phyloP scores from a whole-genome alignment of 805 yeast species.

The Candida morakotiae region DNA sequence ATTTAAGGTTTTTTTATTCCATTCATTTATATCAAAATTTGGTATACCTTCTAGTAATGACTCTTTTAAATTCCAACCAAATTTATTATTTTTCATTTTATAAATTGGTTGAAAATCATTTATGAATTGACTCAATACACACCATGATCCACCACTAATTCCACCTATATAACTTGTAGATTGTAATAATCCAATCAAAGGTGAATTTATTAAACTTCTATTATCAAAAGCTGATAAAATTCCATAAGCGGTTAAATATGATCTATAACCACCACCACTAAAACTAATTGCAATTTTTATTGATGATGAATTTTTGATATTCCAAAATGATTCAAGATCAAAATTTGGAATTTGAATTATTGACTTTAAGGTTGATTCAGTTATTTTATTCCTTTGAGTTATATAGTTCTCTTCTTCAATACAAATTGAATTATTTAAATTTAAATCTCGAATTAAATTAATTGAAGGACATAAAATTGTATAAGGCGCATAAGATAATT shows the following conservation, averaged over 20 bases:
- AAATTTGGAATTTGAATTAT: conserved; percentile 34
- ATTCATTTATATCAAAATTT: conserved; percentile 36
- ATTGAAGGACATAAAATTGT: conserved; percentile 20
- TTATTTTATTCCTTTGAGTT: conserved; percentile 21
- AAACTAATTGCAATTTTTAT: conserved; percentile 36
- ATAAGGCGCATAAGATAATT: conserved; percentile 23
- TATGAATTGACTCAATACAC: conserved; percentile 44
- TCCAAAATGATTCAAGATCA: conserved; percentile 19
- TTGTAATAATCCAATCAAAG: conserved; percentile 51
- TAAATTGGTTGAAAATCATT: conserved; percentile 27
- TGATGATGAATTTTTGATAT: conserved; percentile 13
- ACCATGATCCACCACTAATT: conserved; percentile 73
- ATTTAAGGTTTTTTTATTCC: neutral
- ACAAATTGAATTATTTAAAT: conserved; percentile 18
- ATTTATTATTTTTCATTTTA: conserved; percentile 9
- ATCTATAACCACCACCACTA: conserved; percentile 54
- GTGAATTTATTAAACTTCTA: conserved; percentile 32
- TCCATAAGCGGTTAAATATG: conserved; percentile 61
- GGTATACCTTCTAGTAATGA: conserved; percentile 58
- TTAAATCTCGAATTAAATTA: conserved; percentile 15
- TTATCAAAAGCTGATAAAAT: conserved; percentile 47
- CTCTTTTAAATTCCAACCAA: conserved; percentile 42
- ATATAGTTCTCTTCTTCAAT: conserved; percentile 24
- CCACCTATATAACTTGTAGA: conserved; percentile 56
- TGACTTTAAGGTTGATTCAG: conserved; percentile 17